Evolutionary conservation across 345 rosid genomes (phyloP).

Genomic region (Bruguiera sexangula): DNA sequence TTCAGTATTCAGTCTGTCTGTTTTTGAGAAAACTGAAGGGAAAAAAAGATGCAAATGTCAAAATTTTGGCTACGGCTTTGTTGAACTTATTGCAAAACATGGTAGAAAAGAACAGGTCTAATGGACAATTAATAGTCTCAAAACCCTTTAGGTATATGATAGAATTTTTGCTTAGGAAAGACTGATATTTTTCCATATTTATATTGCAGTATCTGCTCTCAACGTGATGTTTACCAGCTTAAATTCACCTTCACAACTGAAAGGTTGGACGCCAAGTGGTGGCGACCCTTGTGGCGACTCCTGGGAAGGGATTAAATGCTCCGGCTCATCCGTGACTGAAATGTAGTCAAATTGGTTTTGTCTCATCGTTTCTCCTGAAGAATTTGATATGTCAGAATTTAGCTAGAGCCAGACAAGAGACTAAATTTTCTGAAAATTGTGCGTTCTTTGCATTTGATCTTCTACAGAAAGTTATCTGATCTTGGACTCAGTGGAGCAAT

Average conservation of each 20-base stretch:
- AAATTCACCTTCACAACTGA: conserved; percentile 68
- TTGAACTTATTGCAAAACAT: no score
- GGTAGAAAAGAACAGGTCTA: no score
- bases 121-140: no score
- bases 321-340: conserved; percentile 72
- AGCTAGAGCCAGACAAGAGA: no score
- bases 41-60: no score
- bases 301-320: conserved; percentile 89
- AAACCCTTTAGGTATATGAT: no score
- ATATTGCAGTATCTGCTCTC: conserved; percentile 65
- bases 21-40: no score
- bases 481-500: conserved; percentile 72
- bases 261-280: conserved; percentile 66
- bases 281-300: conserved; percentile 89
- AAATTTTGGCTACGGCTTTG: no score
- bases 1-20: no score
- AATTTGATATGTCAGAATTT: not conserved
- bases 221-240: conserved; percentile 79
- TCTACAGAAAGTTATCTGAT: conserved; percentile 66
- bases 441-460: not conserved
- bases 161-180: not conserved
- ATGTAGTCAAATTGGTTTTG: conserved; percentile 35
- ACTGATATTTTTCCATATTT: conserved; percentile 18
- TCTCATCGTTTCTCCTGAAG: not conserved
- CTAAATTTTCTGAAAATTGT: no score